phyloP scores from a whole-genome alignment of 75 land plant genomes.

The Isoetes taiwanensis region DNA sequence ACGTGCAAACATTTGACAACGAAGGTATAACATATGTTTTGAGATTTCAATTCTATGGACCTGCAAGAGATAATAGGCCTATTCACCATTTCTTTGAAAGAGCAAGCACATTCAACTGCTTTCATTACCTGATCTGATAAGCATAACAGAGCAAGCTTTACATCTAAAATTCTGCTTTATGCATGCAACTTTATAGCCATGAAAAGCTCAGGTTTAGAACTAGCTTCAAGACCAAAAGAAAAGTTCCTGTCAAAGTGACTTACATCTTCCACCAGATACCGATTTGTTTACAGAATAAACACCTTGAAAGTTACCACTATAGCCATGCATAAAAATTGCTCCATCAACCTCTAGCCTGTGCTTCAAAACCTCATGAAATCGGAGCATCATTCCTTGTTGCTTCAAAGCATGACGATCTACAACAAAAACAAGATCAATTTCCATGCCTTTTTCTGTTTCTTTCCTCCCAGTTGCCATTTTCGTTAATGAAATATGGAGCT shows the following conservation, averaged over 20 bases:
- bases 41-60: no score
- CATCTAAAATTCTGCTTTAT: slow-evolving; percentile 51
- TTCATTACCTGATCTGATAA: slow-evolving; percentile 58
- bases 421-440: slow-evolving; percentile 65
- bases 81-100: slow-evolving; percentile 26
- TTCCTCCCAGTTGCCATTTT: slow-evolving; percentile 51
- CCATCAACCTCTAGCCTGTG: slow-evolving; percentile 54
- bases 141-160: slow-evolving; percentile 60
- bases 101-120: slow-evolving; percentile 43
- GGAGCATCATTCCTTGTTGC: slow-evolving; percentile 37
- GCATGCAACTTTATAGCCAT: slow-evolving; percentile 62
- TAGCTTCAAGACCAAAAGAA: slow-evolving; percentile 83
- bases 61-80: slow-evolving; percentile 64
- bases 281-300: slow-evolving; percentile 92
- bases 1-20: no score
- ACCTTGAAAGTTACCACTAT: slow-evolving; percentile 62
- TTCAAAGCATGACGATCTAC: no score
- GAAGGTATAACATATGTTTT: no score
- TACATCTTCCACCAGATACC: slow-evolving; percentile 69
- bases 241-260: slow-evolving; percentile 45
- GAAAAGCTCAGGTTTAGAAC: slow-evolving; percentile 90
- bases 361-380: slow-evolving; percentile 68
- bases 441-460: slow-evolving; percentile 41
- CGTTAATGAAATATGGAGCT: slow-evolving; percentile 61
- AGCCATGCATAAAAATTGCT: slow-evolving; percentile 33